phyloP scores from a whole-genome alignment of 208 protist genomes.

The Kentomonas sorsogonicus region DNA sequence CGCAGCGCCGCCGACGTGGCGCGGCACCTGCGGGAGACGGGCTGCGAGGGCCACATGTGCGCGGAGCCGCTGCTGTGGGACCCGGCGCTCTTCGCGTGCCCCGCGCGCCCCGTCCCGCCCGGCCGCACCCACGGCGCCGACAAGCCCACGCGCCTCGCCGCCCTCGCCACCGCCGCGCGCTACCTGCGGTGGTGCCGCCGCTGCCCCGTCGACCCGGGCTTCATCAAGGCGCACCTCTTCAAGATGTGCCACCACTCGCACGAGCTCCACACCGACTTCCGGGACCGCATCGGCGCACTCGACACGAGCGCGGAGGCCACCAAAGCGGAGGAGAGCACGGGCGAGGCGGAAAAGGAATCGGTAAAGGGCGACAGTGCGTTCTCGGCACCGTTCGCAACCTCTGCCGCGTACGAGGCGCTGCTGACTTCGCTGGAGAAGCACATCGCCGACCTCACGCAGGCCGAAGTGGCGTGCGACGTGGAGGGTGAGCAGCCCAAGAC shows the following conservation, averaged over 20 bases:
- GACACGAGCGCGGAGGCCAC: conserved; percentile 12
- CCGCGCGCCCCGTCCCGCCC: conserved; percentile 24
- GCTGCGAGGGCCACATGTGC: conserved; percentile 83
- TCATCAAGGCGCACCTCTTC: conserved; percentile 86
- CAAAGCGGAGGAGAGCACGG: conserved; percentile 2
- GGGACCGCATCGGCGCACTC: conserved; percentile 34
- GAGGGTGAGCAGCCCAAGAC: conserved; percentile 38
- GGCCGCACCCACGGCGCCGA: conserved; percentile 23
- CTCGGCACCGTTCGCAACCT: background rate
- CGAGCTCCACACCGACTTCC: conserved; percentile 42
- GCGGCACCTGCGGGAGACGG: conserved; percentile 31
- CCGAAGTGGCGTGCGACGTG: conserved; percentile 24
- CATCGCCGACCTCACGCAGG: conserved; percentile 21
- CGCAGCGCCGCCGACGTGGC: conserved; percentile 60
- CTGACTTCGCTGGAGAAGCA: conserved; percentile 32
- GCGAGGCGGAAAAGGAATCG: background rate
- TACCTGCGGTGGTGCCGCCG: conserved; percentile 52
- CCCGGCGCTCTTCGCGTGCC: conserved; percentile 59
- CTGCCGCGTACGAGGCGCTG: conserved; percentile 14
- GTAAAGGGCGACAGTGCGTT: background rate
- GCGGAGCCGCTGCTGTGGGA: conserved; percentile 86
- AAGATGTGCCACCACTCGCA: conserved; percentile 87
- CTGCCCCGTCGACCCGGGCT: conserved; percentile 55
- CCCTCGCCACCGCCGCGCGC: conserved; percentile 34
- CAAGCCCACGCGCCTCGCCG: conserved; percentile 40